Percentiles rank a stretch among this genome's conserved stretches.
Evolutionary conservation across 23 red algal species (phyloP).

Genomic region (Chondrus crispus): DNA sequence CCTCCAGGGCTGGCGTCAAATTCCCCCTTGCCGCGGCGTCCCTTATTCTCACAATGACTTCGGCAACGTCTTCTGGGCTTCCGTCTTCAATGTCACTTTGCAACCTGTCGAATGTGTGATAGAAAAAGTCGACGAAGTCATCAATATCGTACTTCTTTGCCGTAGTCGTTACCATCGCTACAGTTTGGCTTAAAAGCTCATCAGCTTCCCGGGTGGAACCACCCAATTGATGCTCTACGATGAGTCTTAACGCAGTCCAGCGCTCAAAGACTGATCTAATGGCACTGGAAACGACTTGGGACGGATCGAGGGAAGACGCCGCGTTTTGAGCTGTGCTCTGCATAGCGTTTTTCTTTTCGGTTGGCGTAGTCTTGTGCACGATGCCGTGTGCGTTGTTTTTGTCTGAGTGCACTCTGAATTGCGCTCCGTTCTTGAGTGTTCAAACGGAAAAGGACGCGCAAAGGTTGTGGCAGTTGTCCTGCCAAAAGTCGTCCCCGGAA

Average conservation of each 20-base stretch:
- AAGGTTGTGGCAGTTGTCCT: no score
- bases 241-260: constrained; percentile 76
- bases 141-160: constrained; percentile 20
- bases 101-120: constrained; percentile 74
- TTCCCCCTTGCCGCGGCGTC: constrained; percentile 36
- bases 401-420: no score
- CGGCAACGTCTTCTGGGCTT: constrained; percentile 66
- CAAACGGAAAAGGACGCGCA: no score
- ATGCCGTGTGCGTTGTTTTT: no score
- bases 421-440: no score
- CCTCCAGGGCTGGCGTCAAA: constrained; percentile 14
- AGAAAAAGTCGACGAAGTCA: constrained; percentile 52
- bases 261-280: constrained; percentile 68
- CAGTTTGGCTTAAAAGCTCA: constrained; percentile 22
- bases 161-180: constrained; percentile 12
- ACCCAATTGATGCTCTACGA: constrained; percentile 47
- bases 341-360: no score
- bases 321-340: no score
- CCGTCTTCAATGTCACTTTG: constrained; percentile 76
- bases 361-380: no score
- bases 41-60: constrained; percentile 31
- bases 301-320: no score
- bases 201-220: not conserved
- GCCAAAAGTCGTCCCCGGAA: no score
- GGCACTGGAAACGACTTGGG: constrained; percentile 30